A percentile compares a stretch with the other conserved stretches of the same genome.
Evolutionary conservation across 2,329 filamentous ascomycete species (phyloP).

Genomic region (Tolypocladium album): DNA sequence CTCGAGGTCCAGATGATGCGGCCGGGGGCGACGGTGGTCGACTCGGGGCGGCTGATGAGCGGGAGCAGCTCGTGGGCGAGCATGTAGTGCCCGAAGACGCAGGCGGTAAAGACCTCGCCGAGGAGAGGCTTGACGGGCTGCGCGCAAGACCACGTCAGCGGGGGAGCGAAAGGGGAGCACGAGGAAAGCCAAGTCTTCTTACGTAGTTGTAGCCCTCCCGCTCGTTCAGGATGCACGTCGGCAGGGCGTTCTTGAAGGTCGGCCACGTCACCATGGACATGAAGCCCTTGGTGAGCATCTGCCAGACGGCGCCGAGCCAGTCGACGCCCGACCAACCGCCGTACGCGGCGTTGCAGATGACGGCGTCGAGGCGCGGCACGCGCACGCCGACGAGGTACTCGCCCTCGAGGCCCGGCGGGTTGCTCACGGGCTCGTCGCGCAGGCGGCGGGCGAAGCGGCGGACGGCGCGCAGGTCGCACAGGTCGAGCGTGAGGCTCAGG

Average conservation of each 20-base stretch:
- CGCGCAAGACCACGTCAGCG: background rate
- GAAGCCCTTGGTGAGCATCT: slow-evolving; percentile 47
- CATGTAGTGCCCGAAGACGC: slow-evolving; percentile 92
- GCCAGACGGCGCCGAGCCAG: slow-evolving; percentile 48
- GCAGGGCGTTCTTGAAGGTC: slow-evolving; percentile 56
- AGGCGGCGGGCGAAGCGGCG: slow-evolving; percentile 36
- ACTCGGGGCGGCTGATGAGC: slow-evolving; percentile 45
- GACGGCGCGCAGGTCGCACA: slow-evolving; percentile 46
- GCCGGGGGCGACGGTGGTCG: slow-evolving; percentile 33
- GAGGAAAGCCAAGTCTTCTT: slow-evolving; percentile 2
- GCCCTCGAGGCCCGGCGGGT: slow-evolving; percentile 26
- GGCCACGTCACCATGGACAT: slow-evolving; percentile 66
- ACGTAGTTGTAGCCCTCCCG: slow-evolving; percentile 24
- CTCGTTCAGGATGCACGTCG: slow-evolving; percentile 32
- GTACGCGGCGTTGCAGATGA: slow-evolving; percentile 81
- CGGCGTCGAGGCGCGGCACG: slow-evolving; percentile 63
- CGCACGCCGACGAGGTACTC: slow-evolving; percentile 31
- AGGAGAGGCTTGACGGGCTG: slow-evolving; percentile 49
- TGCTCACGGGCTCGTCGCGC: slow-evolving; percentile 31
- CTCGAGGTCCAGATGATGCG: slow-evolving; percentile 83
- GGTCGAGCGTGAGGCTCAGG: slow-evolving; percentile 46
- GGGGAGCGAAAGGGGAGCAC: background rate
- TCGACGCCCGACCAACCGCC: slow-evolving; percentile 76
- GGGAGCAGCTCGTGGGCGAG: slow-evolving; percentile 72
- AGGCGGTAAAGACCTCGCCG: slow-evolving; percentile 79